Evolutionary conservation across 805 yeast genomes (phyloP).

Genomic region (Debaryomyces hansenii): DNA sequence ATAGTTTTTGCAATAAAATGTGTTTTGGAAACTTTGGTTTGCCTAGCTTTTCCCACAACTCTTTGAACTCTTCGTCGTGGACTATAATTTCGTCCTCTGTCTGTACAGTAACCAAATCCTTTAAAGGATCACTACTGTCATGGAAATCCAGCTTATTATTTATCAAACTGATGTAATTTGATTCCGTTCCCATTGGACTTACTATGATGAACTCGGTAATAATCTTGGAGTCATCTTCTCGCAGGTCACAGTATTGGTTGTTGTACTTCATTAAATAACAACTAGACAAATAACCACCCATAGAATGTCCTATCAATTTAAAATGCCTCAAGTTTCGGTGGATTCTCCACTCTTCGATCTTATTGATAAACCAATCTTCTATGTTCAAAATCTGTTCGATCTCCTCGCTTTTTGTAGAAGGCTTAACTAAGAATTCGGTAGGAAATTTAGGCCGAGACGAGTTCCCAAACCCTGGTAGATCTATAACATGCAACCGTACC

Average conservation of each 20-base stretch:
- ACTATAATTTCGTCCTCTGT: slow-evolving; percentile 14
- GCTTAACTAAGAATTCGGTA: slow-evolving; percentile 20
- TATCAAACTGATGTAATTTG: slow-evolving; percentile 34
- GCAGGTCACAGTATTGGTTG: slow-evolving; percentile 9
- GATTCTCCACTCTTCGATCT: slow-evolving; percentile 36
- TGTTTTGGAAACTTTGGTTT: slow-evolving; percentile 38
- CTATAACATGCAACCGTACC: slow-evolving; percentile 37
- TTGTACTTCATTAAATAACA: slow-evolving; percentile 43
- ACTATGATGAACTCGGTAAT: slow-evolving; percentile 28
- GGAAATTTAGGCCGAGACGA: slow-evolving; percentile 43
- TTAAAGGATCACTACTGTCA: slow-evolving; percentile 36
- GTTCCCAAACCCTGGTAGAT: slow-evolving; percentile 45
- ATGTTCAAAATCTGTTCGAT: slow-evolving; percentile 32
- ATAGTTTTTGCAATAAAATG: slow-evolving; percentile 27
- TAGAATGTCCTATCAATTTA: slow-evolving; percentile 38
- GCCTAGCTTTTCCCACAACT: slow-evolving; percentile 35
- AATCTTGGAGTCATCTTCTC: slow-evolving; percentile 8
- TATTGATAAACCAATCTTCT: slow-evolving; percentile 44
- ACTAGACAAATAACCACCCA: slow-evolving; percentile 43
- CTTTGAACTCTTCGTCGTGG: slow-evolving; percentile 14
- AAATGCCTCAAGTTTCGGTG: slow-evolving; percentile 22
- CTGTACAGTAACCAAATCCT: slow-evolving; percentile 25
- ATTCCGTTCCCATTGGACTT: slow-evolving; percentile 47
- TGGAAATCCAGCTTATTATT: slow-evolving; percentile 33
- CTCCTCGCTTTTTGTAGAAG: slow-evolving; percentile 17